Base-by-base conservation (phyloP, 2,329 filamentous ascomycete species). In the Atkinsonella texensis region DNA sequence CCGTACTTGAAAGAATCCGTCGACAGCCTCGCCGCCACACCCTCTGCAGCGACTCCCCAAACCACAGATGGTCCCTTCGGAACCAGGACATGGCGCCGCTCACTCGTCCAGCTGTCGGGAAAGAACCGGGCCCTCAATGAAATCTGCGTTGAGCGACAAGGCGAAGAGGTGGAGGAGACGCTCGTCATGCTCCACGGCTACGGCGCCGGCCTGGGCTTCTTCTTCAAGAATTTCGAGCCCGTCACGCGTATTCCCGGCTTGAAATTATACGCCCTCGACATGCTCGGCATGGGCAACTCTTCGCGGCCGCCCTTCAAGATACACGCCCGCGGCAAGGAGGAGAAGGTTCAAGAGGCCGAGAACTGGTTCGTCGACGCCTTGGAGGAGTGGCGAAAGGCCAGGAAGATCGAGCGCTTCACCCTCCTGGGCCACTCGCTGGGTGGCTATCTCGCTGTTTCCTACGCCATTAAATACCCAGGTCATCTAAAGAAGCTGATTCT, bases 171-270 rank as follows among this genome's bases (percentile, higher is more conserved):
- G 0, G 84, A 94, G 46, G 84, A 97, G 62, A 93, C 88, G 43
- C 74, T 98, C 15, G 91, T 98, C 44, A 95, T 98, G 81, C 73
- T 98, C 4, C 93, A 98, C 65, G 93, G 93, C 55, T 98, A 98
- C 67, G 93, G 93, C 46, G 93, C 93, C 2, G 93, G 93, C 0
- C 76, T 98, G 0, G 93, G 91, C 20, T 97, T 98, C 70, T 98
- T 95, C 75, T 98, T 96, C 75, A 91, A 93, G 70, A 98, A 98
- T 65, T 95, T 95, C 54, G 93, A 98, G 67, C 82, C 84, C 6
- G 71, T 98, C 35, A 90, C 85, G 45, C 82, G 90, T 17, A 71
- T 82, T 1, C 74, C 77, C 31, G 89, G 90, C 31, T 94, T 93
- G 83, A 90, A 88, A 62, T 71, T 98, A 17, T 97, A 93, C 64